Evolutionary conservation across 2,329 filamentous ascomycete genomes (phyloP).

Genomic region (Colletotrichum eremochloae): DNA sequence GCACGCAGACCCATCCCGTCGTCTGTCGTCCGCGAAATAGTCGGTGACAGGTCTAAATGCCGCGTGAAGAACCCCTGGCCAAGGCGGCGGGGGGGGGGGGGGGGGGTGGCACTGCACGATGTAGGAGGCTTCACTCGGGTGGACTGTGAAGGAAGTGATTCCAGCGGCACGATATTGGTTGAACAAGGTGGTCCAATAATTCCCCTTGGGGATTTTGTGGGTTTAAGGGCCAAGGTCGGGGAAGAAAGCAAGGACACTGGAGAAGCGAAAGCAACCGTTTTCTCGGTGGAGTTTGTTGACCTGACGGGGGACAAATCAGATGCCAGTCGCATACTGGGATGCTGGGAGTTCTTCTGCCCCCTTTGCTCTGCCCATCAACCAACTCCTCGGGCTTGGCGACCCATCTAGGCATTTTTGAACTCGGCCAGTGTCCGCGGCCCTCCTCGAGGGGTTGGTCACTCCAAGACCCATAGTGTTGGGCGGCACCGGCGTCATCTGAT

Average conservation of each 20-base stretch:
- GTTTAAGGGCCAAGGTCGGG: constrained; percentile 31
- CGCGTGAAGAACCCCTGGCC: background rate
- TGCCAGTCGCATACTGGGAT: constrained; percentile 14
- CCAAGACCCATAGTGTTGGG: background rate
- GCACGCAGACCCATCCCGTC: background rate
- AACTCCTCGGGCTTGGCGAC: background rate
- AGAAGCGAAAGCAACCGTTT: background rate
- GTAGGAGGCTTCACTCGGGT: constrained; percentile 19
- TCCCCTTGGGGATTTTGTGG: constrained; percentile 39
- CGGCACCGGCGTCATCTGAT: background rate
- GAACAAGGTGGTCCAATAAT: constrained; percentile 23
- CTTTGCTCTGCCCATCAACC: background rate
- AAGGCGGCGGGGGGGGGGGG: background rate
- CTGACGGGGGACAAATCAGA: constrained; percentile 20
- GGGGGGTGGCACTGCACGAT: background rate
- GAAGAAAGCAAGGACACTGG: constrained; percentile 18
- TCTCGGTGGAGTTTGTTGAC: constrained; percentile 19
- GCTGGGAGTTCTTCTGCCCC: background rate
- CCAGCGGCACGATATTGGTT: constrained; percentile 7
- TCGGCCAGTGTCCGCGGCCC: constrained; percentile 17
- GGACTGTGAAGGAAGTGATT: constrained; percentile 15
- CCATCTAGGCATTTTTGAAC: background rate
- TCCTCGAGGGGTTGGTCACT: background rate
- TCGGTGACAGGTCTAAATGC: constrained; percentile 17
- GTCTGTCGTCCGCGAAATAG: background rate